These are phyloP conservation scores for Melampsora americana DNA, from an alignment of 1,284 basidiomycete genomes.

Conservation along the genomic window DNA sequence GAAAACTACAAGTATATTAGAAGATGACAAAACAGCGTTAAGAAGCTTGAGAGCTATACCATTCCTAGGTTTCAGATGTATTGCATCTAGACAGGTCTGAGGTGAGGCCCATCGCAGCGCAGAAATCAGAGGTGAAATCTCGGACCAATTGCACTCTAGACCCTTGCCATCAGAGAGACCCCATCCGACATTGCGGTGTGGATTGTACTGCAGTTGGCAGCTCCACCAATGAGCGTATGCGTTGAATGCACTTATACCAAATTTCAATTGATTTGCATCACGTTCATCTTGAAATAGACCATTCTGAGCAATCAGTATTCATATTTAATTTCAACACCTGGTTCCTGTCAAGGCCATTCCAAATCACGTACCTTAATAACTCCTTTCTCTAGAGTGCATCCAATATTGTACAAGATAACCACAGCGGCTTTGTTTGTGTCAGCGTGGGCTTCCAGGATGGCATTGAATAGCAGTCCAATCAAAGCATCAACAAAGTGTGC, in stretches of 20 bases:
- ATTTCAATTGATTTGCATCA: not conserved
- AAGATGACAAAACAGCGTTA: too few species aligned
- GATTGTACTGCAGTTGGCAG: too few species aligned
- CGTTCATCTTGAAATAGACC: not conserved
- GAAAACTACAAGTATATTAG: too few species aligned
- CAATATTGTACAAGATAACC: conserved; percentile 8
- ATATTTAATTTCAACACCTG: too few species aligned
- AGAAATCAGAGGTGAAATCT: not conserved
- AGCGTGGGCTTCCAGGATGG: not conserved
- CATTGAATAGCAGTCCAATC: not conserved
- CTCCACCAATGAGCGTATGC: conserved; percentile 17
- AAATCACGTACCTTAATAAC: not conserved
- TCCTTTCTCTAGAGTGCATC: conserved; percentile 6
- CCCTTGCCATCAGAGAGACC: too few species aligned
- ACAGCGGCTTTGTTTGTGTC: not conserved
- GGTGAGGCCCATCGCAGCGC: not conserved
- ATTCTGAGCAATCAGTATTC: too few species aligned
- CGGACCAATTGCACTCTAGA: too few species aligned
- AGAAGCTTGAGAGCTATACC: too few species aligned
- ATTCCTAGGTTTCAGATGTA: too few species aligned
- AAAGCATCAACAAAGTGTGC: too few species aligned
- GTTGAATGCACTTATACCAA: conserved; percentile 9
- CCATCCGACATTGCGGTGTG: not conserved
- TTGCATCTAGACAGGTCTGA: not conserved
- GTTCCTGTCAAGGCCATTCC: too few species aligned